phyloP scores from a whole-genome alignment of 305 asterid genomes.

The Stenogyne calaminthoides region DNA sequence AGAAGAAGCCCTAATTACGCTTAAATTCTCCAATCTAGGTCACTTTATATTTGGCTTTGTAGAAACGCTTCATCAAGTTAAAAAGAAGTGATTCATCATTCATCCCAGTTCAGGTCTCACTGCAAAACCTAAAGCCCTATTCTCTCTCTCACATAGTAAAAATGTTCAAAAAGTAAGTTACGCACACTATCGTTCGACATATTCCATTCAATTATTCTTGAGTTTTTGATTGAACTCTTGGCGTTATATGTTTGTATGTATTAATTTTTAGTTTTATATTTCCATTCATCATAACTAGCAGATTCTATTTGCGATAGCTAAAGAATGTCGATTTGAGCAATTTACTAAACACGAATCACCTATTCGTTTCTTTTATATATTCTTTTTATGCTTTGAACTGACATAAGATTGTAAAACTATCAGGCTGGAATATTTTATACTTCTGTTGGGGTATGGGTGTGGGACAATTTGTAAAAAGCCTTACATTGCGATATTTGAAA shows the following conservation, averaged over 20 bases:
- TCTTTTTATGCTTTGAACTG: constrained; percentile 26
- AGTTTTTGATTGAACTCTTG: not conserved
- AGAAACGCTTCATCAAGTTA: constrained; percentile 21
- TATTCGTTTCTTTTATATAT: not conserved
- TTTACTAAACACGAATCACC: not conserved
- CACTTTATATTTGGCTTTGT: constrained; percentile 13
- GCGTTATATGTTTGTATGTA: not conserved
- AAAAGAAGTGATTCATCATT: not conserved
- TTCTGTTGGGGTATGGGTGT: constrained; percentile 1
- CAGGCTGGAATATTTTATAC: not conserved
- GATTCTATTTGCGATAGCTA: constrained; percentile 13
- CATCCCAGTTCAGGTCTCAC: too few species aligned
- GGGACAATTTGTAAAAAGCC: not conserved
- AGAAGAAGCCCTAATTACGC: too few species aligned
- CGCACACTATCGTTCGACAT: not conserved
- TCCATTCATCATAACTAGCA: not conserved
- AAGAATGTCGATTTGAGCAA: constrained; percentile 1
- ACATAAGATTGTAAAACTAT: not conserved
- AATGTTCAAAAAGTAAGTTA: constrained; percentile 83
- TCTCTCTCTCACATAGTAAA: constrained; percentile 19
- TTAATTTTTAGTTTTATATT: not conserved
- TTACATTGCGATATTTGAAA: not conserved
- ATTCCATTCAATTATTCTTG: not conserved
- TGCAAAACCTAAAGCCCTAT: constrained; percentile 37
- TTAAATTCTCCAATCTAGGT: too few species aligned